Base-by-base conservation (phyloP, 73 alveolate genomes). In the Tetrahymena thermophila region DNA sequence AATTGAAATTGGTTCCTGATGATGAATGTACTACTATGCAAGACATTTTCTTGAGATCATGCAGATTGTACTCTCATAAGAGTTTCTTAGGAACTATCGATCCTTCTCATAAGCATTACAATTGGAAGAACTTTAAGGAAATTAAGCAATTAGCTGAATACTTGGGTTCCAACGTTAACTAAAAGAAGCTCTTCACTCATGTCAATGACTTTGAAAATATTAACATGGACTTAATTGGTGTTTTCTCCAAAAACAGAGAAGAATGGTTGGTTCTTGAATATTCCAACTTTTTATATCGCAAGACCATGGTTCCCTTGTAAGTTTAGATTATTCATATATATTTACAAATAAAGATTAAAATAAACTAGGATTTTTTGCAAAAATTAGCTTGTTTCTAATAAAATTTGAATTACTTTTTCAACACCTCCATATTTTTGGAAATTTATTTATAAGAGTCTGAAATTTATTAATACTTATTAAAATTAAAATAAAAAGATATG, bases 161-260 rank as follows among this genome's bases (percentile, higher is more conserved):
- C 89, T 31, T 71, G 11, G 89, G 89, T n/a, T 25, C 89, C 11
- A n/a, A 71, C 11, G 89, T 71, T 25, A 71, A 71, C 89, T 17
- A 71, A n/a, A 71, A 71, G 89, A 71, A 71, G 17, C 89, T 71
- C 89, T 71, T 71, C 89, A 71, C 97, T 34, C 83, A 43, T 43
- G 95, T 71, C 17, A 56, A 85, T 21, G 85, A 35, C n/a, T 95
- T 85, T 85, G 94, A 95, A 40, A 93, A 94, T 13, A 43, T 71
- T 38, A 43, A 95, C 84, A 55, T 95, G 44, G 94, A 96, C 94
- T 96, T 98, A 96, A 71, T 98, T 85, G 99, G 99, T 43, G 97
- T 98, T 93, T 98, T 96, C 97, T 97, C 98, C 25, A 97, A 97
- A 94, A 98, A 98, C 93, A 96, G 99, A 93, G 99, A 98, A 85